Conservation (phyloP, 1,139 yeast genomes). For the Suhomyces yuchorum region DNA sequence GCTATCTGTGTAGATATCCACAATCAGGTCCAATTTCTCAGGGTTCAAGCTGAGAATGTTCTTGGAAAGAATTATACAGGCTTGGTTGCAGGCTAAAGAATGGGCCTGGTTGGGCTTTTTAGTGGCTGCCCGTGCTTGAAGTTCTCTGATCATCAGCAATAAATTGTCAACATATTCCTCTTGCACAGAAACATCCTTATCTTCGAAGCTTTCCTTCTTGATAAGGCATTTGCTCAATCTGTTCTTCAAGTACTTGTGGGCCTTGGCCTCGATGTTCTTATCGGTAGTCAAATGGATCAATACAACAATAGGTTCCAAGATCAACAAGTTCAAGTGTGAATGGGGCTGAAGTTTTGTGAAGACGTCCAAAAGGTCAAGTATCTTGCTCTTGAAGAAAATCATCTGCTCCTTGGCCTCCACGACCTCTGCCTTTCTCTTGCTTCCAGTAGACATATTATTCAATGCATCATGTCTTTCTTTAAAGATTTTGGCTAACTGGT, state of each 20-base stretch:
- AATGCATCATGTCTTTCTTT: constrained; percentile 73
- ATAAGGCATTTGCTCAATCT: constrained; percentile 60
- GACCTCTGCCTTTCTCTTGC: constrained; percentile 68
- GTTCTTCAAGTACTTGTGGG: constrained; percentile 68
- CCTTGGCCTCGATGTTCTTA: constrained; percentile 68
- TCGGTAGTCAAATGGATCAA: constrained; percentile 70
- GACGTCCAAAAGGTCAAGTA: constrained; percentile 73
- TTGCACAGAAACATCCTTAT: constrained; percentile 19
- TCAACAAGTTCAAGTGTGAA: constrained; percentile 43
- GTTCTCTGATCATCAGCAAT: constrained; percentile 29
- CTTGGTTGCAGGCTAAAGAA: constrained; percentile 58
- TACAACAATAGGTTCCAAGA: constrained; percentile 61
- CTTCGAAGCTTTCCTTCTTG: constrained; percentile 22
- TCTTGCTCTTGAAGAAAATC: constrained; percentile 74
- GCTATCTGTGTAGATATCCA: constrained; percentile 58
- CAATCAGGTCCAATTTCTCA: constrained; percentile 36
- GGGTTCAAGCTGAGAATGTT: constrained; percentile 45
- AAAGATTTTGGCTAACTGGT: constrained; percentile 79
- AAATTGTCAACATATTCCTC: constrained; percentile 22
- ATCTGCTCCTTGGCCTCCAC: constrained; percentile 78
- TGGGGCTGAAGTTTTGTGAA: constrained; percentile 53
- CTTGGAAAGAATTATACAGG: constrained; percentile 64
- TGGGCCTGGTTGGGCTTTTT: constrained; percentile 53
- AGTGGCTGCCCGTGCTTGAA: constrained; percentile 43
- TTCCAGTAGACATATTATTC: constrained; percentile 55